These are phyloP conservation scores for Bipolaris sorokiniana DNA, from an alignment of 2,329 filamentous ascomycete species.

Conservation along the genomic window DNA sequence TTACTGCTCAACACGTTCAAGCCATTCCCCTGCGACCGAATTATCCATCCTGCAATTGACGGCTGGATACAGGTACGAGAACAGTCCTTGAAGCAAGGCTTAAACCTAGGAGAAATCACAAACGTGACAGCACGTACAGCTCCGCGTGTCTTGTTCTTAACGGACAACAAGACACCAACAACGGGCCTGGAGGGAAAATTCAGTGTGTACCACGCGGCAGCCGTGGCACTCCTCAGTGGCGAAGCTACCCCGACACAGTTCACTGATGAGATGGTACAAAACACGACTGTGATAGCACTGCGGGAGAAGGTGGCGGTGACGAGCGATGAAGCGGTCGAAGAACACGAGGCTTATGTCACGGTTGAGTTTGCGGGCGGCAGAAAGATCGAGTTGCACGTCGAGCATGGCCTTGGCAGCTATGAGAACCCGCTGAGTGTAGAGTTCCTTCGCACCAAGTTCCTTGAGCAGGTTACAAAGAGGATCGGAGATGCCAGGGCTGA, in stretches of 20 bases:
- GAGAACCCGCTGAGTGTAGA: conserved; percentile 56
- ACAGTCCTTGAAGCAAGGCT: conserved; percentile 43
- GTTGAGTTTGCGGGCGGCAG: conserved; percentile 49
- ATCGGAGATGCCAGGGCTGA: conserved; percentile 49
- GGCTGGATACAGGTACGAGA: conserved; percentile 56
- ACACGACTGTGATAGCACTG: conserved; percentile 50
- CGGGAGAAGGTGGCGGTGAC: conserved; percentile 56
- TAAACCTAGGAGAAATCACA: conserved; percentile 54
- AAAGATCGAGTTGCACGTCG: conserved; percentile 54
- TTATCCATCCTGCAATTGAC: conserved; percentile 63
- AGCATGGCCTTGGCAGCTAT: conserved; percentile 59
- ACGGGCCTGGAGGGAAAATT: conserved; percentile 62
- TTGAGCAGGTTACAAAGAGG: conserved; percentile 54
- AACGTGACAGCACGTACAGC: conserved; percentile 56
- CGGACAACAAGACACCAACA: conserved; percentile 57
- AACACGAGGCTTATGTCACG: conserved; percentile 53
- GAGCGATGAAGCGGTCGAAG: conserved; percentile 49
- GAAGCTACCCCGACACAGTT: conserved; percentile 61
- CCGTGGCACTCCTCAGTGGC: conserved; percentile 58
- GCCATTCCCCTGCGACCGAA: conserved; percentile 63
- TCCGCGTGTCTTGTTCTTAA: conserved; percentile 60
- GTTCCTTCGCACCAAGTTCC: conserved; percentile 57
- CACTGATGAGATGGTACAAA: conserved; percentile 55
- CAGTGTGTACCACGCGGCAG: conserved; percentile 62
- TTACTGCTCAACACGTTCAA: conserved; percentile 62